Evolutionary conservation across 371 early-diverging fungal species (phyloP), one percentile per base, ranked within the genome.

Genomic region (Entomophthora muscae): DNA sequence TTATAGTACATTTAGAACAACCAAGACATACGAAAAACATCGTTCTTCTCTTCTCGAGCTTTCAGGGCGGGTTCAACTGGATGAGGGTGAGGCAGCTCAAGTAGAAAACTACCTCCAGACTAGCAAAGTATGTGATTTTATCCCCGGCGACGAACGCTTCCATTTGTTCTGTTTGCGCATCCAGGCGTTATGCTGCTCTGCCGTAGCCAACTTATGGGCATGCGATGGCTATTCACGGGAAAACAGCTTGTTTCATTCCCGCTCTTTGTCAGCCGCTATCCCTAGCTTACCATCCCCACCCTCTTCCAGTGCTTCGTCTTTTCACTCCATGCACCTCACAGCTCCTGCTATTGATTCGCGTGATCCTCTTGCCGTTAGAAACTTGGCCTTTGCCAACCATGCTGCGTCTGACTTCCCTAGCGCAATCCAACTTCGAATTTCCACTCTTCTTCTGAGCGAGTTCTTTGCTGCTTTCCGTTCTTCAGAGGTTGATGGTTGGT

Each of bases 101-200:
- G 69, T 69, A 12, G 67, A 70, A 32, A 66, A 66, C 1, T 74
- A 70, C 67, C 57, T 74, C 2, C 53, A 65, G 13, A 68, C 66
- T 7, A 10, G 67, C 1, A 69, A 66, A 2, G 68, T 72, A 22
- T 61, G 72, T 61, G 70, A 72, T 58, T 72, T 75, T 60, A 33
- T 75, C 57, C 73, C 70, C 1, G 71, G 73, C 22, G 75, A 75
- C 22, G 71, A 72, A 54, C 67, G 66, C 29, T 75, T 72, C 64
- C 65, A 72, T 58, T 66, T 69, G 5, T 75, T 71, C 54, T 75
- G 75, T 52, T 69, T 72, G 68, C 71, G 72, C 30, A 58, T 75
- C 29, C 71, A 75, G 53, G 21, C 51, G 3, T 23, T 53, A 31
- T 1, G 64, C 65, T 0, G n/a, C 52, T 3, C 24, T 66, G 17